phyloP scores from a whole-genome alignment of 208 protist species.

The Acanthamoeba quina region DNA sequence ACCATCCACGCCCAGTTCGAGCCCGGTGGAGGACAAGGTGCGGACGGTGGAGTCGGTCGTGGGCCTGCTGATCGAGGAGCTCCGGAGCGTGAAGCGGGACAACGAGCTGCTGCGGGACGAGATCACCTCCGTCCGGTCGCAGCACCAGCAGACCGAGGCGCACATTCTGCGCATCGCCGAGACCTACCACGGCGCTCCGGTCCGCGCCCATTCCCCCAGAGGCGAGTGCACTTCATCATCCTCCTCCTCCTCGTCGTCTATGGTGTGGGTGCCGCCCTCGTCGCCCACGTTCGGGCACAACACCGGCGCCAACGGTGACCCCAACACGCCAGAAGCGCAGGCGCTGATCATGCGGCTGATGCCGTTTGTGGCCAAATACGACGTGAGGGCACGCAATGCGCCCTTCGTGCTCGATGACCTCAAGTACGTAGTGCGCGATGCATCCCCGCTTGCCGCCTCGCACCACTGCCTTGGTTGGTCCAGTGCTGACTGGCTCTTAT shows the following conservation, averaged over 20 bases:
- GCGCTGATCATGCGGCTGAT: background rate
- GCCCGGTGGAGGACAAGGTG: conserved; percentile 5
- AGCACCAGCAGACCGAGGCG: background rate
- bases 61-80: conserved; percentile 2
- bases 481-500: background rate
- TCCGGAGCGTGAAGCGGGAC: conserved; percentile 17
- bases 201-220: background rate
- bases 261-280: conserved; percentile 1
- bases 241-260: background rate
- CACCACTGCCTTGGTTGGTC: background rate
- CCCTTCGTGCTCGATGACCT: conserved; percentile 31
- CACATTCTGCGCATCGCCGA: background rate
- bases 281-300: conserved; percentile 16
- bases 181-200: background rate
- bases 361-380: conserved; percentile 21
- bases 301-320: background rate
- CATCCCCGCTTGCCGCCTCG: background rate
- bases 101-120: conserved; percentile 10
- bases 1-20: too few relatives aligned
- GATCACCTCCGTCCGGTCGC: background rate
- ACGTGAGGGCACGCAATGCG: background rate
- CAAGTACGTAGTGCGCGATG: background rate
- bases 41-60: background rate
- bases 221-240: background rate
- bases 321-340: background rate